Conservation (phyloP, 257 asterid genomes). For the Nicotiana tabacum region DNA sequence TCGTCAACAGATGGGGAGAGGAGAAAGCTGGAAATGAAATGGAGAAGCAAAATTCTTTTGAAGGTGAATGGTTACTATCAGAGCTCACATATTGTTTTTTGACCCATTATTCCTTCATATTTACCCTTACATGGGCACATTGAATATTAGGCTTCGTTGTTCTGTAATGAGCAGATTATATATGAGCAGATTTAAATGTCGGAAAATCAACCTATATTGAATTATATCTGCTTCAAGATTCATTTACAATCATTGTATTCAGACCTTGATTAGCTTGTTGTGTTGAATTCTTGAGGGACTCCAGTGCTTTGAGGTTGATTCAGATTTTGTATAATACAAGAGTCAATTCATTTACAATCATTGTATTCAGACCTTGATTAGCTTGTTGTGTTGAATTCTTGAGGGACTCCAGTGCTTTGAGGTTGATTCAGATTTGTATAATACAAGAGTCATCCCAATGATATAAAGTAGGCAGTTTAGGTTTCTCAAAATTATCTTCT, state of each 20-base stretch:
- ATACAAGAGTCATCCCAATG: background rate
- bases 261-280: background rate
- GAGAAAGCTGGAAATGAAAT: background rate
- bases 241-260: background rate
- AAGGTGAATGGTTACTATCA: background rate
- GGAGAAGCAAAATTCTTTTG: conserved; percentile 1
- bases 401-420: background rate
- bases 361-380: background rate
- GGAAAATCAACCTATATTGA: background rate
- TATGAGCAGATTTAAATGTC: background rate
- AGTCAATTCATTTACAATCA: background rate
- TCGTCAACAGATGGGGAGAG: background rate
- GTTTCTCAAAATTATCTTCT: background rate
- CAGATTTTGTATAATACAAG: background rate
- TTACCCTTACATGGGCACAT: background rate
- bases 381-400: background rate
- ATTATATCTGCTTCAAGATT: background rate
- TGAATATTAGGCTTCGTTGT: background rate
- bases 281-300: background rate
- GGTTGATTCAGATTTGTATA: background rate
- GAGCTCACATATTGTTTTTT: background rate
- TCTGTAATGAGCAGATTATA: background rate
- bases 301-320: background rate
- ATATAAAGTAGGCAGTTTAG: background rate
- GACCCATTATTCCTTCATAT: background rate